Percentiles rank a stretch among this genome's conserved stretches.
phyloP scores from a whole-genome alignment of 371 early-diverging fungal genomes.

The Dinochytrium kinnereticum region DNA sequence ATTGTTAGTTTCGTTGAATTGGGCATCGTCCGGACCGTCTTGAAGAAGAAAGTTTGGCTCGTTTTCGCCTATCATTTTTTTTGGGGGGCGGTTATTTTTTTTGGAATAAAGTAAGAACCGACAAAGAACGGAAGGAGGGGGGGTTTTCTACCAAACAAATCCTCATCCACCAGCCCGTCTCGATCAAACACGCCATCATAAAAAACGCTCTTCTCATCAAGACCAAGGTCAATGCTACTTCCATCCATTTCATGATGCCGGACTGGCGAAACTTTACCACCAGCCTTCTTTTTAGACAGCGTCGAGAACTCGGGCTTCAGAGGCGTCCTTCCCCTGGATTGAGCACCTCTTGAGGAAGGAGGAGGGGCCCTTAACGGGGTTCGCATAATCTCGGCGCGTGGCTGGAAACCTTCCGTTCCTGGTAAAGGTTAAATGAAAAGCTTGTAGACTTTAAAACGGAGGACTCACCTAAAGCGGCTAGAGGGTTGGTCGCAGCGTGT shows the following conservation, averaged over 20 bases:
- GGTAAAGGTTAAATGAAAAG: not conserved
- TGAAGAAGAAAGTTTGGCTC: not conserved
- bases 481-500: not conserved
- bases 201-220: not conserved
- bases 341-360: not conserved
- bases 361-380: slow-evolving; percentile 18
- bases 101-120: not conserved
- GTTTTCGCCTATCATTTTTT: not conserved
- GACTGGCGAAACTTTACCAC: not conserved
- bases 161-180: not conserved
- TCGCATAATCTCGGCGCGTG: slow-evolving; percentile 22
- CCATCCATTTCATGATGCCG: not conserved
- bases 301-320: no score
- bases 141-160: not conserved
- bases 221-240: not conserved
- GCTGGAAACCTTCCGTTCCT: slow-evolving; percentile 21
- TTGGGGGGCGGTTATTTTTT: no score
- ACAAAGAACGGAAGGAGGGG: not conserved
- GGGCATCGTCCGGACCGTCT: not conserved
- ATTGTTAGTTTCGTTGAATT: not conserved
- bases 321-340: not conserved
- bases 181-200: not conserved
- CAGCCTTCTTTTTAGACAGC: no score
- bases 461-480: not conserved
- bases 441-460: not conserved